Evolutionary conservation across 805 yeast genomes (phyloP).

Genomic region (Starmerella floris): DNA sequence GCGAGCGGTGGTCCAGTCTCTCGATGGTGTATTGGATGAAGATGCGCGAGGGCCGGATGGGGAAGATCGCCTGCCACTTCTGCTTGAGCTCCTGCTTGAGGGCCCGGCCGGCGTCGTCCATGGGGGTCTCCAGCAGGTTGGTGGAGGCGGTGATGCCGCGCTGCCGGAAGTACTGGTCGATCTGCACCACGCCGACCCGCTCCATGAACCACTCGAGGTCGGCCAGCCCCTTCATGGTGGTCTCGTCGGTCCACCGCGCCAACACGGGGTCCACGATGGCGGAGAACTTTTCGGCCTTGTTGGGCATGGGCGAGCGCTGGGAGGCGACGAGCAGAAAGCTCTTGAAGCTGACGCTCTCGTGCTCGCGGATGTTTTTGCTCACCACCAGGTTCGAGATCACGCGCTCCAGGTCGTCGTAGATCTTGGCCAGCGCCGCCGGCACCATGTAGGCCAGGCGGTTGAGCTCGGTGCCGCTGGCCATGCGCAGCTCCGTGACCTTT

Average conservation of each 20-base stretch:
- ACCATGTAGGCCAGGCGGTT: conserved; percentile 87
- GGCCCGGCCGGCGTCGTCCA: conserved; percentile 77
- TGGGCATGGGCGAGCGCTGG: conserved; percentile 48
- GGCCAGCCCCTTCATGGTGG: conserved; percentile 74
- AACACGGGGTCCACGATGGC: conserved; percentile 88
- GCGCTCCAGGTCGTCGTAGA: conserved; percentile 66
- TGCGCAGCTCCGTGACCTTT: conserved; percentile 70
- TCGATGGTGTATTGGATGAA: conserved; percentile 93
- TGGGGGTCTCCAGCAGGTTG: conserved; percentile 58
- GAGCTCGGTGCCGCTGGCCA: conserved; percentile 87
- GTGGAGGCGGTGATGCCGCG: conserved; percentile 70
- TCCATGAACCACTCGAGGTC: conserved; percentile 98
- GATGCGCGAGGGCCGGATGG: conserved; percentile 88
- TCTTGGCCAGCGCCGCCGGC: conserved; percentile 77
- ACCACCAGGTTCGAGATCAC: conserved; percentile 63
- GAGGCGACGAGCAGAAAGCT: conserved; percentile 85
- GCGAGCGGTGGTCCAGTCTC: conserved; percentile 64
- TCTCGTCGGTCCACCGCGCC: conserved; percentile 82
- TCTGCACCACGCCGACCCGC: conserved; percentile 83
- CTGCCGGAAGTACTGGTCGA: conserved; percentile 76
- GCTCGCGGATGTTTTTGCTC: conserved; percentile 62
- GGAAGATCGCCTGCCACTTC: conserved; percentile 89
- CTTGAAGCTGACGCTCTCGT: conserved; percentile 87
- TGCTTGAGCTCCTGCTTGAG: conserved; percentile 69
- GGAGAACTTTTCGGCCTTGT: conserved; percentile 66